Base-by-base conservation (phyloP, 2,329 filamentous ascomycete species). In the Venturia pyrina region DNA sequence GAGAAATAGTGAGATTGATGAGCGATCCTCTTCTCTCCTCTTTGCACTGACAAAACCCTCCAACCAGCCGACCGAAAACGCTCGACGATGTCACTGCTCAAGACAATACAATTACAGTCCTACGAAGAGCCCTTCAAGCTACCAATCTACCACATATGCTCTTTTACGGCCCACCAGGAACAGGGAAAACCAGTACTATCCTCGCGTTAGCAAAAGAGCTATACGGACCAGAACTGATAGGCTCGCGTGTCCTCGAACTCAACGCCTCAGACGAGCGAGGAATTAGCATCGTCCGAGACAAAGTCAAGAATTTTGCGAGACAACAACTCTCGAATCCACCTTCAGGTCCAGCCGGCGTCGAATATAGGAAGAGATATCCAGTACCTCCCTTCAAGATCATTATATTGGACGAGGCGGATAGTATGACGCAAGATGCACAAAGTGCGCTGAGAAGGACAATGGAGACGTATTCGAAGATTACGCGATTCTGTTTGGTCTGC, bases 311-410 rank as follows among this genome's bases (percentile, higher is more conserved):
- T 77, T 99, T 99, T 77, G 96, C 96, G 28, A 87, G 93, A 68
- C 93, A 96, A 82, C 93, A 97, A 76, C 85, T 98, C 68, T 93
- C 90, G 40, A 91, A 96, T 70, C 87, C 90, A 2, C 87, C 91
- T 0, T 81, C 82, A 0, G 78, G 68, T 80, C 87, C 71, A 85
- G 90, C 79, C 81, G 86, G 77, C 77, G 82, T 67, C 79, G 78
- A 81, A 62, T 87, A 87, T 70, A 74, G 81, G 59, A 81, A 83
- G 68, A 80, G 88, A 73, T 97, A 96, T 73, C 93, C 95, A 0
- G 98, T 93, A 75, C 95, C 95, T 28, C 95, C 95, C 0, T 99
- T 97, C 82, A 99, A 99, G 80, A 96, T 99, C 75, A 93, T 99
- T 74, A 91, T 99, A 68, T 86, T 99, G 67, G 95, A 99, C 77